Base-by-base conservation (phyloP, 345 rosid species). In the Trapa bicornis region DNA sequence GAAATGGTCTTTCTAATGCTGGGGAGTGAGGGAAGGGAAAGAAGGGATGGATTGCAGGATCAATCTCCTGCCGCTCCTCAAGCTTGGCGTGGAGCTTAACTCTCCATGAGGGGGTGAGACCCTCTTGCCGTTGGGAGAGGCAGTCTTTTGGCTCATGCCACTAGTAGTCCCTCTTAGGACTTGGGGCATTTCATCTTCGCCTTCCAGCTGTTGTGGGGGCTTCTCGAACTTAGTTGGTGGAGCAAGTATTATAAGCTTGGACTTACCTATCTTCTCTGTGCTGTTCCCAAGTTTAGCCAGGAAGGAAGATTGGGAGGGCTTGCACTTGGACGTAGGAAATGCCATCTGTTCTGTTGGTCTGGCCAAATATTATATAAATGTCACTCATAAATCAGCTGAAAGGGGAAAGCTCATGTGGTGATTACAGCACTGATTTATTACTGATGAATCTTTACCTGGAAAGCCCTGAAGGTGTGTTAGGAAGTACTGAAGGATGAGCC, bases 71-170 rank as follows among this genome's bases (percentile, higher is more conserved):
- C 97, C 93, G 47, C 89, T 83, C 80, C 83, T 75, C 53, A 65
- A 83, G 60, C 82, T 83, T 1, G 92, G 87, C 52, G 87, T 82
- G 37, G 87, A 80, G 29, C 91, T 86, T 4, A 84, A 74, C 74
- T 79, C 79, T 3, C 67, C 65, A 22, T 86, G 83, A 35, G 96
- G 97, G 32, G 96, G 96, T 76, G 98, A 91, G 68, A 95, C 86
- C 86, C 99, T 89, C 87, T 91, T 95, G 75, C 92, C 78, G 80
- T 91, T 95, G 47, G 99, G 99, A 68, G 98, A 91, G 42, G 76
- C 72, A 13, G 85, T 80, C 80, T 87, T 95, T 65, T 82, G 60
- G 64, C 74, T 81, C 3, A 81, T 47, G 29, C 61, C 69, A 4
- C 96, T 89, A 50, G 91, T 68, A 60, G 62, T 77, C 66, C 75